Evolutionary conservation across 164 flowering plant genomes (phyloP).

Genomic region (Houttuynia cordata): DNA sequence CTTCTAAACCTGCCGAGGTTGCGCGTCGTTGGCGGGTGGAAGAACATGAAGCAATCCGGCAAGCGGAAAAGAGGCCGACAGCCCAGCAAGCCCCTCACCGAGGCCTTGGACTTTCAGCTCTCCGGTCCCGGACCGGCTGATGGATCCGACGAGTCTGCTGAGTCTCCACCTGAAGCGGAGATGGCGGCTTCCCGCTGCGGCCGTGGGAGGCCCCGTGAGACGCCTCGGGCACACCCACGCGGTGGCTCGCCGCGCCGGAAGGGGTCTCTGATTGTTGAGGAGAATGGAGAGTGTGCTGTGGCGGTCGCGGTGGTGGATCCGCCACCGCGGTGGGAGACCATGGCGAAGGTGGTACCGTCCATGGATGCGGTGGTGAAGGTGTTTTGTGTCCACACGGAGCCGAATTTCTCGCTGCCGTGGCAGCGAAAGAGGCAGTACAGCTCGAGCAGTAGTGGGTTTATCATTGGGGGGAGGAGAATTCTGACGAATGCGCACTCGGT

Average conservation of each 20-base stretch:
- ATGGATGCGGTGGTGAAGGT: slow-evolving; percentile 99
- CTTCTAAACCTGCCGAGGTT: too few species aligned
- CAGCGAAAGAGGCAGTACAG: slow-evolving; percentile 92
- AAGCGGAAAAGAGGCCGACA: slow-evolving; percentile 16
- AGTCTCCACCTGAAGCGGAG: slow-evolving; percentile 19
- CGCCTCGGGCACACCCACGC: not conserved
- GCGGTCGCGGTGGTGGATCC: not conserved
- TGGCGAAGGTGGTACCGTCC: slow-evolving; percentile 46
- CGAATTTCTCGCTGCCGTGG: slow-evolving; percentile 97
- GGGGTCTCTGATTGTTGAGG: slow-evolving; percentile 8
- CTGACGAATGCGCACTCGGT: slow-evolving; percentile 97
- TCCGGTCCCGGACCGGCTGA: slow-evolving; percentile 3
- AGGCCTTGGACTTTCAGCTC: slow-evolving; percentile 13
- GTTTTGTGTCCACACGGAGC: slow-evolving; percentile 91
- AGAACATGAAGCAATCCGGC: not conserved
- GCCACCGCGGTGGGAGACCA: slow-evolving; percentile 15
- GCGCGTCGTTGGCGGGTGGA: too few species aligned
- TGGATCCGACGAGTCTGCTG: slow-evolving; percentile 8
- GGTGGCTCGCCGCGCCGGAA: slow-evolving; percentile 1
- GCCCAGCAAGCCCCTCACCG: slow-evolving; percentile 4
- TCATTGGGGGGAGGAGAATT: slow-evolving; percentile 70
- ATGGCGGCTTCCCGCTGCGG: slow-evolving; percentile 9
- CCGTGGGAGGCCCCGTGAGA: slow-evolving; percentile 41
- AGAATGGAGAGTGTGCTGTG: slow-evolving; percentile 10
- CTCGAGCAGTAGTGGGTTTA: slow-evolving; percentile 88